Percentiles rank a stretch among this genome's conserved stretches.
phyloP scores from a whole-genome alignment of 495 filamentous ascomycete species.

The Talaromyces wortmannii region DNA sequence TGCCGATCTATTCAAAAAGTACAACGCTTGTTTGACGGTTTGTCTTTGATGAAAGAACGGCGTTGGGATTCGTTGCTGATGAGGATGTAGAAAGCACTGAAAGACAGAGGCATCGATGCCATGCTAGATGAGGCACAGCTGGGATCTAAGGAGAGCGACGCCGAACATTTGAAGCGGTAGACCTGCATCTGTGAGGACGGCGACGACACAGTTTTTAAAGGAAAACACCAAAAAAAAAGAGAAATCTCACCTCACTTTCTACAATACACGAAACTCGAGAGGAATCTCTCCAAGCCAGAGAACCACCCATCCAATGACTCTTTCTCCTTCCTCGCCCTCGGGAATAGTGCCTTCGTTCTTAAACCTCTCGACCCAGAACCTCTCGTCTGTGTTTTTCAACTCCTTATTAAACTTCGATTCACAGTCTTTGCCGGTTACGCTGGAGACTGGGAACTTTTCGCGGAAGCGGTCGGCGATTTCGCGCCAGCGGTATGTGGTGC shows the following conservation, averaged over 20 bases:
- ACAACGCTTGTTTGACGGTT: conserved; percentile 75
- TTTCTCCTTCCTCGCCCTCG: neutral
- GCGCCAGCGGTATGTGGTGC: neutral
- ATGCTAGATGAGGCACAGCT: conserved; percentile 82
- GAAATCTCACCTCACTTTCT: neutral
- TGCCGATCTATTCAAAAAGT: conserved; percentile 73
- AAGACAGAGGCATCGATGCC: conserved; percentile 77
- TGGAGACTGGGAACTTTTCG: neutral
- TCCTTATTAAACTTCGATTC: neutral
- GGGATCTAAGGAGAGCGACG: conserved; percentile 73
- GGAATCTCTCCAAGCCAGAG: neutral
- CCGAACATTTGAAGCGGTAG: conserved; percentile 57
- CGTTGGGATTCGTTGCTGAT: conserved; percentile 4
- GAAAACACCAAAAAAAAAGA: neutral
- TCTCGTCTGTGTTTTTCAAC: neutral
- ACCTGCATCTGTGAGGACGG: conserved; percentile 8
- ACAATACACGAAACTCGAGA: neutral
- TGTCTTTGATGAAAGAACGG: conserved; percentile 16
- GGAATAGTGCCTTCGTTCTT: neutral
- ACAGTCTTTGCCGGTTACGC: neutral
- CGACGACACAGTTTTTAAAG: neutral
- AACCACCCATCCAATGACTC: neutral
- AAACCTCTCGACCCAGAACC: neutral
- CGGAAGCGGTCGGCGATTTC: neutral
- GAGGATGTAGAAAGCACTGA: conserved; percentile 54